Conservation (phyloP, 2,329 filamentous ascomycete genomes). For the Colletotrichum orchidophilum region DNA sequence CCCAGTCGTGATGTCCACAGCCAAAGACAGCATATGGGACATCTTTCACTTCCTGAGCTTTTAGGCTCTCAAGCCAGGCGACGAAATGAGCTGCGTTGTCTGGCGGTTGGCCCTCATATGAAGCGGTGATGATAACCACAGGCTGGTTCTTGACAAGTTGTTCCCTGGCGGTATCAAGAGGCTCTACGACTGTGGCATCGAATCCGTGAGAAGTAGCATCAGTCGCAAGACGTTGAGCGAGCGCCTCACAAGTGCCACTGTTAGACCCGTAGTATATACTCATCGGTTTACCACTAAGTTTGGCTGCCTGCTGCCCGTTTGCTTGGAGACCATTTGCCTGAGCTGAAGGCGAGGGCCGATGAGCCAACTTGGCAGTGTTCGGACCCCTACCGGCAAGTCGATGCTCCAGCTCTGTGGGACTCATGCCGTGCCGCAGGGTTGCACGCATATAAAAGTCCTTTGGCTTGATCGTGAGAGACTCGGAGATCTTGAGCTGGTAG, state of each 20-base stretch:
- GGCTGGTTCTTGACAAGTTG: slow-evolving; percentile 65
- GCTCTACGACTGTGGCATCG: slow-evolving; percentile 56
- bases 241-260: slow-evolving; percentile 73
- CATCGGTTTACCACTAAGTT: slow-evolving; percentile 48
- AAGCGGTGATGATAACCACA: slow-evolving; percentile 70
- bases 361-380: slow-evolving; percentile 7
- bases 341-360: not conserved
- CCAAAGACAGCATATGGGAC: slow-evolving; percentile 74
- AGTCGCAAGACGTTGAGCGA: slow-evolving; percentile 68
- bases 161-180: slow-evolving; percentile 66
- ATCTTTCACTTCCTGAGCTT: slow-evolving; percentile 58
- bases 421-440: slow-evolving; percentile 54
- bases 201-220: slow-evolving; percentile 66
- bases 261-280: slow-evolving; percentile 76
- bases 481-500: slow-evolving; percentile 62
- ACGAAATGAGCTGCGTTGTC: slow-evolving; percentile 75
- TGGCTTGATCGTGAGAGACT: slow-evolving; percentile 68
- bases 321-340: slow-evolving; percentile 16
- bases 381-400: slow-evolving; percentile 47
- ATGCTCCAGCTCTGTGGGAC: slow-evolving; percentile 54
- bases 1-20: slow-evolving; percentile 68
- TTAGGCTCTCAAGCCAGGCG: slow-evolving; percentile 65
- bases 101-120: slow-evolving; percentile 76
- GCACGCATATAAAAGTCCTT: slow-evolving; percentile 69
- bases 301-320: slow-evolving; percentile 12